These are phyloP conservation scores for Paecilomyces sp. DNA, from an alignment of 2,329 filamentous ascomycete species.

Conservation along the genomic window DNA sequence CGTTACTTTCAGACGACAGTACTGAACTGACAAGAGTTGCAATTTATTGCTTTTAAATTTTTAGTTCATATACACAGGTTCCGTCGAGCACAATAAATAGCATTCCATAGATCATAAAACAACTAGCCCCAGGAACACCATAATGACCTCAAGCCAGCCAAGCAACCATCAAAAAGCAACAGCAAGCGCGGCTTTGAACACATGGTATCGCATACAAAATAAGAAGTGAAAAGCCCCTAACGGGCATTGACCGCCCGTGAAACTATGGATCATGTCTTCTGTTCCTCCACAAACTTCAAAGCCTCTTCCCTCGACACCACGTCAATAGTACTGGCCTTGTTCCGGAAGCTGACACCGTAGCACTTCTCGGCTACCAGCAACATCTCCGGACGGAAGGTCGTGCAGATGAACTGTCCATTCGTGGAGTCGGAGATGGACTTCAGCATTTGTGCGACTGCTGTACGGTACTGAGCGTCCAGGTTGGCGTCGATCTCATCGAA, in stretches of 20 bases:
- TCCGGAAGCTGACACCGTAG: conserved; percentile 85
- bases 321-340: conserved; percentile 91
- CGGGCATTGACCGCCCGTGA: background rate
- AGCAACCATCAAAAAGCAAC: background rate
- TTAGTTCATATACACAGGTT: background rate
- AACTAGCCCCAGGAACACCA: background rate
- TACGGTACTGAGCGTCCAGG: conserved; percentile 94
- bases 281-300: conserved; percentile 88
- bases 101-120: background rate
- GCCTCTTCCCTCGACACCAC: conserved; percentile 83
- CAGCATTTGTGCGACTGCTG: conserved; percentile 85
- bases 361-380: conserved; percentile 92
- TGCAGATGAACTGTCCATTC: conserved; percentile 88
- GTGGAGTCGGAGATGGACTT: conserved; percentile 59
- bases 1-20: background rate
- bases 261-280: conserved; percentile 39
- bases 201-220: background rate
- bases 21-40: background rate
- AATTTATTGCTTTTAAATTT: background rate
- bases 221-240: background rate
- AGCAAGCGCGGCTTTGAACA: background rate
- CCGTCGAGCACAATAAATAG: background rate
- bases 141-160: background rate
- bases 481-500: conserved; percentile 99
- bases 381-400: conserved; percentile 96